phyloP scores from a whole-genome alignment of 306 rosid species.

The Sicyos baderoa region DNA sequence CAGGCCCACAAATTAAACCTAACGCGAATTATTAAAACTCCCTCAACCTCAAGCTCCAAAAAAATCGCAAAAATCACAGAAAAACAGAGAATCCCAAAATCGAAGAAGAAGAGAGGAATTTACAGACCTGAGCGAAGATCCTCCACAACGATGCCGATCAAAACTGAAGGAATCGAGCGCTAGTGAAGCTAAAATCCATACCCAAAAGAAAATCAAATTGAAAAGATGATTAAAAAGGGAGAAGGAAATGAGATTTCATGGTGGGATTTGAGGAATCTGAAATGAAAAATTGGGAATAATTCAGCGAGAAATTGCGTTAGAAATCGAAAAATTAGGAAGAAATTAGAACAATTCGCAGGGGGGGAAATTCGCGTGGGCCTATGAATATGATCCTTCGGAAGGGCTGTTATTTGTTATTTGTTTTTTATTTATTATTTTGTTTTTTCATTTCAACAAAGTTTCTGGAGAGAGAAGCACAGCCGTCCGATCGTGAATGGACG shows the following conservation, averaged over 20 bases:
- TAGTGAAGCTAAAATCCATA: constrained; percentile 23
- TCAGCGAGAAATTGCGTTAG: constrained; percentile 4
- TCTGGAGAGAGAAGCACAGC: not conserved
- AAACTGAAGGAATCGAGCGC: constrained; percentile 22
- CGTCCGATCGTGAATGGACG: constrained; percentile 9
- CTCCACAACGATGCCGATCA: constrained; percentile 26
- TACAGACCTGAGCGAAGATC: constrained; percentile 40
- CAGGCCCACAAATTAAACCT: not conserved
- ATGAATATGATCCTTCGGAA: constrained; percentile 21
- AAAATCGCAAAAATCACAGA: no score
- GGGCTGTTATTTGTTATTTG: not conserved
- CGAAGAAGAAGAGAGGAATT: constrained; percentile 20
- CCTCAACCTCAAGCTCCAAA: not conserved
- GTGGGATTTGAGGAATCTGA: not conserved
- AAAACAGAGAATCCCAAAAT: no score
- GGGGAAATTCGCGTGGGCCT: constrained; percentile 33
- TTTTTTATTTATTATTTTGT: not conserved
- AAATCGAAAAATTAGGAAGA: constrained; percentile 16
- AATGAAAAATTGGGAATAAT: not conserved
- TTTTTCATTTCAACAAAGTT: not conserved
- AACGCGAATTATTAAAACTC: not conserved
- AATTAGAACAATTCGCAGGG: constrained; percentile 12
- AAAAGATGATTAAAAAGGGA: not conserved
- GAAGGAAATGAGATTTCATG: not conserved
- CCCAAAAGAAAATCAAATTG: no score